A percentile compares a stretch with the other conserved stretches of the same genome.
Conservation (phyloP, 495 filamentous ascomycete genomes). For the Haplographium delicatum region DNA sequence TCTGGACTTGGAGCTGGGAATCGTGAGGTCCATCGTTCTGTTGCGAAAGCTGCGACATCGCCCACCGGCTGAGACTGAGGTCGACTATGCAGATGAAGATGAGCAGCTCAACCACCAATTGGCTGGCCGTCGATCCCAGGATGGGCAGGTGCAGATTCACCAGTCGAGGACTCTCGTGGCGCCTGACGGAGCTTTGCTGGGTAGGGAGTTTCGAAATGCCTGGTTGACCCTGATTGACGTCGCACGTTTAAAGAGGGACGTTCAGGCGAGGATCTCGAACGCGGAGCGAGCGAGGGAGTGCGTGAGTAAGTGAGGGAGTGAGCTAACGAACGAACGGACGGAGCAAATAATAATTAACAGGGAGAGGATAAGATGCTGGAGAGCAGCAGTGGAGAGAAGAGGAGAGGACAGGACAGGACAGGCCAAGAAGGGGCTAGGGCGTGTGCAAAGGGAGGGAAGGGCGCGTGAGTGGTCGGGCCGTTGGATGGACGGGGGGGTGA, state of each 20-base stretch:
- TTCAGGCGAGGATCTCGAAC: constrained; percentile 25
- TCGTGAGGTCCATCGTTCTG: constrained; percentile 24
- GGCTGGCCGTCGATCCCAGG: constrained; percentile 8
- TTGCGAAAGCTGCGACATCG: constrained; percentile 29
- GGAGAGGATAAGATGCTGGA: too few relatives aligned
- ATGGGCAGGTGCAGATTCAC: constrained; percentile 1
- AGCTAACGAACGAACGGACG: too few relatives aligned
- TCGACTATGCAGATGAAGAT: constrained; percentile 15
- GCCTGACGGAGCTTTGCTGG: constrained; percentile 16
- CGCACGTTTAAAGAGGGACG: constrained; percentile 23
- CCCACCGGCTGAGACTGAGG: constrained; percentile 19
- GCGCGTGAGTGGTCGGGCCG: too few relatives aligned
- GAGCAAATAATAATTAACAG: too few relatives aligned
- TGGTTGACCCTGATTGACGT: constrained; percentile 20
- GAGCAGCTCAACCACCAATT: constrained; percentile 10
- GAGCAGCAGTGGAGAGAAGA: too few relatives aligned
- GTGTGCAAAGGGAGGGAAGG: too few relatives aligned
- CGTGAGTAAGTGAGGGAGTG: too few relatives aligned
- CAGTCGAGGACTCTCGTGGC: constrained; percentile 13
- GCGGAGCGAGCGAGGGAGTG: constrained; percentile 9
- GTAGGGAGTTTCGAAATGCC: constrained; percentile 21
- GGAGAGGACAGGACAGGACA: too few relatives aligned
- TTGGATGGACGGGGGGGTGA: too few relatives aligned
- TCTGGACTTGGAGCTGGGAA: constrained; percentile 13
- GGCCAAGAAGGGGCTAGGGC: too few relatives aligned